Evolutionary conservation across 495 filamentous ascomycete genomes (phyloP).

Genomic region (Amorphotheca resinae): DNA sequence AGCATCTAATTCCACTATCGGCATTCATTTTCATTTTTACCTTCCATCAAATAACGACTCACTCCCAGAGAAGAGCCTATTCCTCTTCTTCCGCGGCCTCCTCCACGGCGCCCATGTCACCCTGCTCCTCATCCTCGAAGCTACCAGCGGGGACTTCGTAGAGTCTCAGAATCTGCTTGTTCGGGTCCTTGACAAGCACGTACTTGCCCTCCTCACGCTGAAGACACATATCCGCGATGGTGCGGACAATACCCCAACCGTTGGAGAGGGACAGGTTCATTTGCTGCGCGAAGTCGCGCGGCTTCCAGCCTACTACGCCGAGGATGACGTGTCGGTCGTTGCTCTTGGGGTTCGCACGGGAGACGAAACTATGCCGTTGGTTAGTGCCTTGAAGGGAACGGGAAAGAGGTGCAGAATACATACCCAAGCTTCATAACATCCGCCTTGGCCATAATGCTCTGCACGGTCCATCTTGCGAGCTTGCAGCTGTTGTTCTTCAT

Average conservation of each 20-base stretch:
- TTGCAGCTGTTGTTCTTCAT: constrained; percentile 99
- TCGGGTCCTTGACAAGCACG: constrained; percentile 74
- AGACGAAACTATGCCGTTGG: constrained; percentile 60
- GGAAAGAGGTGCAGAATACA: constrained; percentile 16
- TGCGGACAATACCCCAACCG: constrained; percentile 98
- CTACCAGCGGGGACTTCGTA: constrained; percentile 82
- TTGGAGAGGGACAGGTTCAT: constrained; percentile 96
- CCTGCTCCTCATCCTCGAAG: constrained; percentile 53
- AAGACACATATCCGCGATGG: constrained; percentile 82
- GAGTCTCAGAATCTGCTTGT: constrained; percentile 82
- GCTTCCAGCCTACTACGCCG: constrained; percentile 94
- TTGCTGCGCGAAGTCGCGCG: constrained; percentile 87
- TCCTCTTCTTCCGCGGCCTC: constrained; percentile 16
- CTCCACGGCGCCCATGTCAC: constrained; percentile 16
- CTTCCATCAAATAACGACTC: too few relatives aligned
- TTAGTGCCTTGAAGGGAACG: not conserved
- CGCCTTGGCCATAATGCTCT: constrained; percentile 88
- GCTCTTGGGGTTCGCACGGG: constrained; percentile 78
- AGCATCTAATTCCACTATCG: too few relatives aligned
- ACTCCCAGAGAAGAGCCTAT: not conserved
- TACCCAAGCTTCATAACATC: constrained; percentile 96
- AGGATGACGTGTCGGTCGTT: constrained; percentile 87
- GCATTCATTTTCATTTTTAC: too few relatives aligned
- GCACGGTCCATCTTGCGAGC: constrained; percentile 90
- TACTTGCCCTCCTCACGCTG: constrained; percentile 63